These are phyloP conservation scores for Mrakia gelida DNA, from an alignment of 768 basidiomycete species.

Conservation along the genomic window DNA sequence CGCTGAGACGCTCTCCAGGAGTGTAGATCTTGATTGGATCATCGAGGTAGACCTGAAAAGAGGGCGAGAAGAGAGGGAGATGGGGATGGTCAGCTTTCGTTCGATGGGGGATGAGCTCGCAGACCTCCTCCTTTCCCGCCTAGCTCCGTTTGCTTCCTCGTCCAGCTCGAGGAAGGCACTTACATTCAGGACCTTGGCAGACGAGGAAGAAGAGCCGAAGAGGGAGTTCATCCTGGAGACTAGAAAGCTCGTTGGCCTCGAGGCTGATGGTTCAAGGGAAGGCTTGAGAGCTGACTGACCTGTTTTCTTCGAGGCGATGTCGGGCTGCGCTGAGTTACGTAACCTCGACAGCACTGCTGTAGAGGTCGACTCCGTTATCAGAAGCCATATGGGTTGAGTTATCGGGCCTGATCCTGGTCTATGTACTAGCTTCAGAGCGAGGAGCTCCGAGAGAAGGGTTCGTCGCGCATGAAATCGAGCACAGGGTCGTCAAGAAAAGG, in stretches of 20 bases:
- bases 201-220: constrained; percentile 13
- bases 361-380: too few relatives aligned
- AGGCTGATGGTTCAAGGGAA: too few relatives aligned
- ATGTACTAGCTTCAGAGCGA: too few relatives aligned
- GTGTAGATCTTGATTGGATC: not conserved
- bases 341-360: too few relatives aligned
- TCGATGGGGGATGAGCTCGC: constrained; percentile 13
- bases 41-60: constrained; percentile 5
- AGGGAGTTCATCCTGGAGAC: not conserved
- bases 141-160: not conserved
- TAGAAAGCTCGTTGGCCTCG: too few relatives aligned
- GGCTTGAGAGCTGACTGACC: too few relatives aligned
- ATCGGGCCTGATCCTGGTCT: too few relatives aligned
- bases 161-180: not conserved
- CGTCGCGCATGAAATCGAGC: too few relatives aligned
- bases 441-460: too few relatives aligned
- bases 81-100: not conserved
- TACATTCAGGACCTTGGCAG: not conserved
- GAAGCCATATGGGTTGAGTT: too few relatives aligned
- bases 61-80: not conserved
- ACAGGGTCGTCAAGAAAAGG: not conserved
- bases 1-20: not conserved
- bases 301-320: too few relatives aligned
- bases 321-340: too few relatives aligned
- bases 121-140: not conserved